Base-by-base conservation (phyloP, 768 basidiomycete species). In the Tylopilus vinaceipallidus region DNA sequence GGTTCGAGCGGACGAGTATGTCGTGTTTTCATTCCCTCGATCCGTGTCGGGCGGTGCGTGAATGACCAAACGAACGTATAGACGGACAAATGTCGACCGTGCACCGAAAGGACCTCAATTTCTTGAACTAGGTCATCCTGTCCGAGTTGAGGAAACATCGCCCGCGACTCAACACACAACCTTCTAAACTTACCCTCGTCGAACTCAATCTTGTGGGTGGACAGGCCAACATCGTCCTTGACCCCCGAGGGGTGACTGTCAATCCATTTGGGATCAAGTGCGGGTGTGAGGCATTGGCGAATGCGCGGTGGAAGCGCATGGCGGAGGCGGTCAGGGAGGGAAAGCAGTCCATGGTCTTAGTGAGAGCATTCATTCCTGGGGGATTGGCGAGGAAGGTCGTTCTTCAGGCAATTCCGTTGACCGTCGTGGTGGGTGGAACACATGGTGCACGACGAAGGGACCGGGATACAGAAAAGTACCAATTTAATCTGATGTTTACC, bases 231-330 rank as follows among this genome's bases (percentile, higher is more conserved):
- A 6, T 42, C 45, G 27, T 48, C 43, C 64, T 68, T 38, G 64
- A 63, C 20, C 44, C 66, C 10, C 37, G 54, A 23, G 63, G 55
- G 16, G 13, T 44, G 13, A 47, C 52, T 12, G 55, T 54, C 13
- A 64, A 56, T 22, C 65, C 64, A 9, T 66, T 66, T 38, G 57
- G 54, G 36, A 49, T 45, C 42, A 61, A 52, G n/a, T 66, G 65
- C 22, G 39, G 22, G 9, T 66, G 65, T 10, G 65, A 66, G 43
- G 36, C 38, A 33, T 56, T 56, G 36, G 50, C 61, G 9, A 52
- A 61, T 17, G 44, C 44, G n/a, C 57, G 56, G 22, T 66, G 64
- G 66, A 61, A 57, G 40, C 53, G 42, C 19, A 55, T 64, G 37
- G 49, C 53, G 7, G 59, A 62, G 24, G 43, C 22, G 29, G 55